phyloP scores from a whole-genome alignment of 2,329 filamentous ascomycete species.

The Camptophora hylomeconis region DNA sequence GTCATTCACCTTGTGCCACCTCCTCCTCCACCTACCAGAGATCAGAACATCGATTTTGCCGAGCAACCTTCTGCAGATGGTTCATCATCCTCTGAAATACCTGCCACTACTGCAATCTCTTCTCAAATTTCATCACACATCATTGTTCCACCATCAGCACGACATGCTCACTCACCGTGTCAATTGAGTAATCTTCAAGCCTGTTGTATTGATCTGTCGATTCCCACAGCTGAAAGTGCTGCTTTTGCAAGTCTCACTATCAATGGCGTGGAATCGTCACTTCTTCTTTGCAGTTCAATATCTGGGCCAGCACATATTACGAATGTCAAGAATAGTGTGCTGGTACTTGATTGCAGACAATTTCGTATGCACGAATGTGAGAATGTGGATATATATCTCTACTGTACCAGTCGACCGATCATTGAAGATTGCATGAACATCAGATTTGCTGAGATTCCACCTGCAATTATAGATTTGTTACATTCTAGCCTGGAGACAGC shows the following conservation, averaged over 20 bases:
- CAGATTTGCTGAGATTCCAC: slow-evolving; percentile 65
- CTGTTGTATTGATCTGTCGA: slow-evolving; percentile 74
- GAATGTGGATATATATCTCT: slow-evolving; percentile 71
- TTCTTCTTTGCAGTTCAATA: slow-evolving; percentile 69
- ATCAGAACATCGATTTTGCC: too few species aligned
- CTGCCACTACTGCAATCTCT: slow-evolving; percentile 43
- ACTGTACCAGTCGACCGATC: slow-evolving; percentile 72
- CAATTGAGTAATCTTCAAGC: too few species aligned
- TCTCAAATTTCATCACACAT: slow-evolving; percentile 49
- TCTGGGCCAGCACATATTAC: slow-evolving; percentile 76
- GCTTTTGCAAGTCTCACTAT: slow-evolving; percentile 56
- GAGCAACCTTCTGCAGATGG: too few species aligned
- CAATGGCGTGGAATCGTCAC: slow-evolving; percentile 54
- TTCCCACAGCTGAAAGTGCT: slow-evolving; percentile 29
- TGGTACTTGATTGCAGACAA: slow-evolving; percentile 66
- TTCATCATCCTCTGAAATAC: slow-evolving; percentile 24
- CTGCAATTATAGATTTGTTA: slow-evolving; percentile 16
- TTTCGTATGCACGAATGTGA: slow-evolving; percentile 82
- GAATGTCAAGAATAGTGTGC: slow-evolving; percentile 53
- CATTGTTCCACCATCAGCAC: slow-evolving; percentile 60
- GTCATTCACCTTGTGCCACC: slow-evolving; percentile 1
- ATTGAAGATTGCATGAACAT: slow-evolving; percentile 78
- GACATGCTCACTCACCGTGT: slow-evolving; percentile 62
- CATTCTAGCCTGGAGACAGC: slow-evolving; percentile 14
- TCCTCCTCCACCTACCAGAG: not conserved